Conservation (phyloP, 148 eudicot species). For the Arctostaphylos glauca region DNA sequence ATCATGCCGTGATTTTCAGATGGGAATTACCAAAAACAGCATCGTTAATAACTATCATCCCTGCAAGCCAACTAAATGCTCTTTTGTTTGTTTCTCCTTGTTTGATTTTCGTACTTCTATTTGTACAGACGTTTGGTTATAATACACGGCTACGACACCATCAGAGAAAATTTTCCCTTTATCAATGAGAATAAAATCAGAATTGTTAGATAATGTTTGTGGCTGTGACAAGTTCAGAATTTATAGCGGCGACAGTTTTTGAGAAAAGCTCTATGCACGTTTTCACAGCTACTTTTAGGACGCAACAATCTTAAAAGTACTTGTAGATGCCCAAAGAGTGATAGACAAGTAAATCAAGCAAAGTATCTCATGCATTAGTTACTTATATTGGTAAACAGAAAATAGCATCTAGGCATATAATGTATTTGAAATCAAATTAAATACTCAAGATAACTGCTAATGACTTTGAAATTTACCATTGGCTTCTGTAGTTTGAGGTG, state of each 20-base stretch:
- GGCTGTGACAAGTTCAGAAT: background rate
- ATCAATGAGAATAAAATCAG: background rate
- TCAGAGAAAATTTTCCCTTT: background rate
- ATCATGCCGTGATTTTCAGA: background rate
- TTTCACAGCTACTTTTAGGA: background rate
- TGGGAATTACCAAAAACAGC: background rate
- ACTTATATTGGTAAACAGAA: background rate
- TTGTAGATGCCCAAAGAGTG: background rate
- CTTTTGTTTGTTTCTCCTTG: conserved; percentile 10
- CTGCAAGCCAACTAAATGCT: background rate
- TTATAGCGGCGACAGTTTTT: background rate
- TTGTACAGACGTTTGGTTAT: background rate
- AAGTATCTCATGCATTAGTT: background rate
- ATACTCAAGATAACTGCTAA: background rate
- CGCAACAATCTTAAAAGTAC: background rate
- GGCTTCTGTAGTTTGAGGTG: background rate
- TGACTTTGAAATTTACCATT: background rate
- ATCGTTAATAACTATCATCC: background rate
- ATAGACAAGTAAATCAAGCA: background rate
- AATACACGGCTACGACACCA: background rate
- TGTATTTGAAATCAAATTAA: background rate
- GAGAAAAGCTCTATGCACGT: background rate
- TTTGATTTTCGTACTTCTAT: background rate
- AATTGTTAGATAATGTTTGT: background rate
- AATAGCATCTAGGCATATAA: background rate